Percentiles rank a stretch among this genome's conserved stretches.
phyloP scores from a whole-genome alignment of 2,329 filamentous ascomycete genomes.

The Penicillium sp. region DNA sequence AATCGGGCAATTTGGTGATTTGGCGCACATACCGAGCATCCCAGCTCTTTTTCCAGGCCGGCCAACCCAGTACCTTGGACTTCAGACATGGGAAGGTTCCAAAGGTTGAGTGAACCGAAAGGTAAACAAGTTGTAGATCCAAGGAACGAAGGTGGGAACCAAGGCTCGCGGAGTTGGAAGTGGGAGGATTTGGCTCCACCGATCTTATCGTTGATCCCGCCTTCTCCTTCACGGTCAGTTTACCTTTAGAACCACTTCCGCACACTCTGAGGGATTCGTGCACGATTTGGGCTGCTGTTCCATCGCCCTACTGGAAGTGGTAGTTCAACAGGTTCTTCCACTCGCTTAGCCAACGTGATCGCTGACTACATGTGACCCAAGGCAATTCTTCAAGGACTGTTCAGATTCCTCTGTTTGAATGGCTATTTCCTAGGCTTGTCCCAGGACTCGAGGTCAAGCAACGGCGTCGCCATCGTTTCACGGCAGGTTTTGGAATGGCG shows the following conservation, averaged over 20 bases:
- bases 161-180: slow-evolving; percentile 9
- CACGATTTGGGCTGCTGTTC: slow-evolving; percentile 4
- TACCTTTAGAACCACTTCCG: not conserved
- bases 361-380: not conserved
- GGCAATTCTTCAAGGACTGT: not conserved
- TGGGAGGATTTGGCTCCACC: slow-evolving; percentile 15
- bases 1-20: slow-evolving; percentile 1
- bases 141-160: slow-evolving; percentile 12
- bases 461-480: not conserved
- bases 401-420: not conserved
- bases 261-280: not conserved
- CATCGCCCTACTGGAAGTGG: slow-evolving; percentile 8
- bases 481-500: not conserved
- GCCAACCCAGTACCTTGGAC: slow-evolving; percentile 39
- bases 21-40: slow-evolving; percentile 73
- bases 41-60: slow-evolving; percentile 90
- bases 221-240: not conserved
- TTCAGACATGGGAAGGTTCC: slow-evolving; percentile 18
- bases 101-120: not conserved
- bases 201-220: slow-evolving; percentile 17
- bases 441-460: not conserved
- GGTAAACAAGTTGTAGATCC: not conserved
- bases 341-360: not conserved
- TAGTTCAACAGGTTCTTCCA: slow-evolving; percentile 1
- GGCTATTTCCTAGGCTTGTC: not conserved